These are phyloP conservation scores for Apiotrichum brassicae DNA, from an alignment of 1,284 basidiomycete species.

Conservation along the genomic window DNA sequence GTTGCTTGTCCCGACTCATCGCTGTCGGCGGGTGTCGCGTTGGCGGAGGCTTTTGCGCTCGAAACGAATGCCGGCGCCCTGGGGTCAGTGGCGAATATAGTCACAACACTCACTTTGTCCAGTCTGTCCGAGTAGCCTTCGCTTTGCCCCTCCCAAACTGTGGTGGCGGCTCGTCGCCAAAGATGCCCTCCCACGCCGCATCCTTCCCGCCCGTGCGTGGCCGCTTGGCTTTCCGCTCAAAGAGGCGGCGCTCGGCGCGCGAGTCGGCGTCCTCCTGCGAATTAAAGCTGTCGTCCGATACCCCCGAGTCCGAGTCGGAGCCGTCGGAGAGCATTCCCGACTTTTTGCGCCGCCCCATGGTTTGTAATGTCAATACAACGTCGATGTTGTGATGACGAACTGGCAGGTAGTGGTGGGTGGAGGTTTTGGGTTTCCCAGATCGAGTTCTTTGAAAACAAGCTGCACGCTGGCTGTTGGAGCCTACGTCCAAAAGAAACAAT, in stretches of 20 bases:
- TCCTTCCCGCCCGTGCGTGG: slow-evolving; percentile 62
- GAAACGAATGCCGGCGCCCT: slow-evolving; percentile 61
- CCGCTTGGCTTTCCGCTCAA: slow-evolving; percentile 68
- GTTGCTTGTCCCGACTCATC: slow-evolving; percentile 15
- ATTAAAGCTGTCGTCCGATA: slow-evolving; percentile 53
- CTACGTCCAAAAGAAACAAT: no score
- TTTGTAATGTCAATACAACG: no score
- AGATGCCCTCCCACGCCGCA: slow-evolving; percentile 74
- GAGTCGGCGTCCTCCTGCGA: slow-evolving; percentile 58
- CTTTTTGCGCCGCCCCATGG: slow-evolving; percentile 71
- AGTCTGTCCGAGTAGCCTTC: slow-evolving; percentile 55
- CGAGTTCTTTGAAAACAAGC: no score
- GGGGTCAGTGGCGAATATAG: background rate
- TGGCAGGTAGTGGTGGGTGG: background rate
- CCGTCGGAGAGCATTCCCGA: slow-evolving; percentile 68
- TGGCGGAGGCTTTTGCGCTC: background rate
- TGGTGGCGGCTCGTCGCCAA: slow-evolving; percentile 52
- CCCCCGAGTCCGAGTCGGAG: slow-evolving; percentile 54
- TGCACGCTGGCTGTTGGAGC: no score
- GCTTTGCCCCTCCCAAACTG: slow-evolving; percentile 16
- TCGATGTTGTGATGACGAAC: no score
- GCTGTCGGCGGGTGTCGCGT: slow-evolving; percentile 15
- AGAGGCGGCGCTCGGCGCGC: slow-evolving; percentile 68
- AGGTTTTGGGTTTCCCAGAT: no score
- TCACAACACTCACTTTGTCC: slow-evolving; percentile 53